Conservation (phyloP, 2,329 filamentous ascomycete genomes). For the Epichloe scottii region DNA sequence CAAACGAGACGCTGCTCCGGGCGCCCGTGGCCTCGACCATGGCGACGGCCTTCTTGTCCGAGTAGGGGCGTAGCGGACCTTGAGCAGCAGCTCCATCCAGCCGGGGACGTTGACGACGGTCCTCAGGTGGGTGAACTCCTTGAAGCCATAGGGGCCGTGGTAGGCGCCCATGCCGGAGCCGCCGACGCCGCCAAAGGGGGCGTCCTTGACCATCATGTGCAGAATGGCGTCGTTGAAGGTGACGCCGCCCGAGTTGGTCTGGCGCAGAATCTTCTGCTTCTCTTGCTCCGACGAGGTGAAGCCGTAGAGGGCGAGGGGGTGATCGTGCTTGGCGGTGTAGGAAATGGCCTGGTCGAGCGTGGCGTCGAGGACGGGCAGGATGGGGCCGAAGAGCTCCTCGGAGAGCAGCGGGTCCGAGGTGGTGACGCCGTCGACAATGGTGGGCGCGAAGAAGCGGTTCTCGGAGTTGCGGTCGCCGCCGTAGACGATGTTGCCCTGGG, state of each 20-base stretch:
- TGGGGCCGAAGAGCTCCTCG: conserved; percentile 33
- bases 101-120: conserved; percentile 8
- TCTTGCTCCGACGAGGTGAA: conserved; percentile 24
- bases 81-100: conserved; percentile 10
- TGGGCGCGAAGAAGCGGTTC: conserved; percentile 22
- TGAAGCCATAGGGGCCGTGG: conserved; percentile 29
- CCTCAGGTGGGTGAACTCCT: conserved; percentile 19
- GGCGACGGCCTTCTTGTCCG: conserved; percentile 8
- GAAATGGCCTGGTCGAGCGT: conserved; percentile 17
- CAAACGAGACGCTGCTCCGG: conserved; percentile 5
- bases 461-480: conserved; percentile 19
- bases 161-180: conserved; percentile 30
- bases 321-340: conserved; percentile 16
- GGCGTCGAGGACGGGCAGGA: conserved; percentile 27
- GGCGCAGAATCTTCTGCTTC: conserved; percentile 17
- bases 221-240: conserved; percentile 31
- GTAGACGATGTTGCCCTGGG: conserved; percentile 24
- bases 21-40: conserved; percentile 3
- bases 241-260: conserved; percentile 29
- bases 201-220: conserved; percentile 24
- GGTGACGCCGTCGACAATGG: conserved; percentile 25
- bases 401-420: conserved; percentile 25
- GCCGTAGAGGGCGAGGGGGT: conserved; percentile 28
- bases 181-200: conserved; percentile 35
- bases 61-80: conserved; percentile 12